A percentile compares a stretch with the other conserved stretches of the same genome.
These are phyloP conservation scores for Phytophthora multivora DNA, from an alignment of 352 stramenopile species.

Conservation along the genomic window DNA sequence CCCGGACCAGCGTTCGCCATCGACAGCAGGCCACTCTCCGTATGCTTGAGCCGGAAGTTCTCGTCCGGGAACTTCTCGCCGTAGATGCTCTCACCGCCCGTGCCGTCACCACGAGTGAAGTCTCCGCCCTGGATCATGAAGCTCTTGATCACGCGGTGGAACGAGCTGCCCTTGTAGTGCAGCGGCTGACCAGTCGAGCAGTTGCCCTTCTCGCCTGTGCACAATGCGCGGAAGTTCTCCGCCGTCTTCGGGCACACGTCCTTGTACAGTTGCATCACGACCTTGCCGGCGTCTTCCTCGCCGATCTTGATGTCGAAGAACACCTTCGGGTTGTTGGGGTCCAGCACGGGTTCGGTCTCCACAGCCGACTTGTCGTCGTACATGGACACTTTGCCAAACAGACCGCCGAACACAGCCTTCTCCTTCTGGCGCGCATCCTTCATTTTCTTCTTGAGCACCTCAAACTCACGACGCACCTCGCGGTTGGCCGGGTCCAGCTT, in stretches of 20 bases:
- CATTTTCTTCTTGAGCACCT: constrained; percentile 82
- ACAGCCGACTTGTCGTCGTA: constrained; percentile 96
- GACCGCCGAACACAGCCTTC: constrained; percentile 95
- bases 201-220: constrained; percentile 97
- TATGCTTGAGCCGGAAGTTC: constrained; percentile 98
- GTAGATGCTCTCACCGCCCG: constrained; percentile 94
- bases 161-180: constrained; percentile 97
- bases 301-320: constrained; percentile 98
- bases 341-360: constrained; percentile 58
- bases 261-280: constrained; percentile 97
- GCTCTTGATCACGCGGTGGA: constrained; percentile 97
- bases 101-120: constrained; percentile 96
- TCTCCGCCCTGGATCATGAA: constrained; percentile 97
- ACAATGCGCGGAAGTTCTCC: constrained; percentile 98
- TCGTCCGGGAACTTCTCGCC: constrained; percentile 96
- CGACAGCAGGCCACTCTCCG: constrained; percentile 92
- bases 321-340: constrained; percentile 95
- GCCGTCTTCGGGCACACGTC: constrained; percentile 97
- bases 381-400: constrained; percentile 97
- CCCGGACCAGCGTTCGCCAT: constrained; percentile 97
- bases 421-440: constrained; percentile 94
- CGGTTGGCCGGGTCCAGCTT: constrained; percentile 85
- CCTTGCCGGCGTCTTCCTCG: constrained; percentile 84
- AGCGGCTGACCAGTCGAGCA: constrained; percentile 84
- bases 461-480: constrained; percentile 80